Evolutionary conservation across 2,329 filamentous ascomycete genomes (phyloP), one percentile per base, ranked within the genome.

Genomic region (Cryphonectria carpinicola): DNA sequence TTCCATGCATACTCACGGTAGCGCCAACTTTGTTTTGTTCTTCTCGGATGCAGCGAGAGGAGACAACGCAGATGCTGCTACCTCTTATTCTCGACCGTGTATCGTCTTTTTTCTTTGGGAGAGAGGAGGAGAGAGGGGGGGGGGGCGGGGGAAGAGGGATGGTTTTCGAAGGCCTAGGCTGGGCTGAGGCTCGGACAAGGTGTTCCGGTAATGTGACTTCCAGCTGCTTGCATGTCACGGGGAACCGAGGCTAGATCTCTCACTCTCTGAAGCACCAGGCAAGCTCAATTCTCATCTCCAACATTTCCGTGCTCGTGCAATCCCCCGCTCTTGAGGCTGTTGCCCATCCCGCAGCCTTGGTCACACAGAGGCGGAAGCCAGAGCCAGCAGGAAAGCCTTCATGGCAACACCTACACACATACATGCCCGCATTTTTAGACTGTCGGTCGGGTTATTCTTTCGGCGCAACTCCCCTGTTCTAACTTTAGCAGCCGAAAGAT

Each of bases 401-500:
- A 10, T 6, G 17, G 39, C 52, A 14, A 28, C 25, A 17, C 5
- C 49, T 39, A 13, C 10, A 25, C 13, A 37, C 35, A 17, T n/a
- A 43, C n/a, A 32, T 35, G 62, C 25, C 62, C 14, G 7, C 25
- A 35, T 32, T 32, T 58, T 32, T 32, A 19, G 25, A 58, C 35
- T 32, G 54, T 58, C 54, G 54, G 54, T 58, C 54, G 54, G 54
- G 25, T 58, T 17, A 58, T 58, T 58, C 25, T 58, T 58, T 58
- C 28, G 54, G 54, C 54, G 54, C 14, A 32, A 32, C 25, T 8
- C 46, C 66, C 63, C 46, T 25, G 56, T 70, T 64, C 67, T 71
- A 71, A 67, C 62, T 71, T 71, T 71, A 68, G 70, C 67, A 71
- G 41, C 67, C 58, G 49, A 52, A 61, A 25, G 37, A 25, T 17